These are phyloP conservation scores for Irpex lacteus DNA, from an alignment of 1,284 basidiomycete species.

Conservation along the genomic window DNA sequence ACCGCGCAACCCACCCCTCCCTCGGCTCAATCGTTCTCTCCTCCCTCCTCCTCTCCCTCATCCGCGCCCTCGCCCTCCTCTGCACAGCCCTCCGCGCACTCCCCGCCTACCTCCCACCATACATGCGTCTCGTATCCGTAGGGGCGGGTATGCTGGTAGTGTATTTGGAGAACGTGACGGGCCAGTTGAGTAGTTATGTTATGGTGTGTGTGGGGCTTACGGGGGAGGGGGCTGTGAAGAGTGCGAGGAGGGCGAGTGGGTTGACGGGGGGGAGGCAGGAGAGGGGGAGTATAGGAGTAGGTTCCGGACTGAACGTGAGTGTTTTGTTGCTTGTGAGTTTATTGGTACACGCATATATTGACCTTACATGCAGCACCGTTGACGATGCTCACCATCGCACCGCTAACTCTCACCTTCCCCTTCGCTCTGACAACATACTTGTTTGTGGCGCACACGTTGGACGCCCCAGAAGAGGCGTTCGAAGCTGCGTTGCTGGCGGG, in stretches of 20 bases:
- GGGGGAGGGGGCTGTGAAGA: slow-evolving; percentile 80
- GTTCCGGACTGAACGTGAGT: slow-evolving; percentile 58
- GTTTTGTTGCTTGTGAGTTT: not conserved
- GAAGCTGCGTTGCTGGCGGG: slow-evolving; percentile 77
- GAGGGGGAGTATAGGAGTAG: slow-evolving; percentile 39
- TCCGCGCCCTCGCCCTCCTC: slow-evolving; percentile 54
- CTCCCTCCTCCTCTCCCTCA: slow-evolving; percentile 70
- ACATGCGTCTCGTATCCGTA: slow-evolving; percentile 38
- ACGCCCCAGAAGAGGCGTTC: slow-evolving; percentile 75
- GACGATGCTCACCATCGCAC: slow-evolving; percentile 76
- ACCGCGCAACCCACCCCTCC: slow-evolving; percentile 78
- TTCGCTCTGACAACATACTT: slow-evolving; percentile 83
- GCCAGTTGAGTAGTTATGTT: slow-evolving; percentile 79
- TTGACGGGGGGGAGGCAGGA: slow-evolving; percentile 47
- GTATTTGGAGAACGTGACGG: slow-evolving; percentile 61
- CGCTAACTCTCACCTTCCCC: slow-evolving; percentile 76
- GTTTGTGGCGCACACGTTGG: slow-evolving; percentile 82
- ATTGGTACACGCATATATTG: not conserved
- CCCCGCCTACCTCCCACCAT: slow-evolving; percentile 53
- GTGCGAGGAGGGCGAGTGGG: slow-evolving; percentile 66
- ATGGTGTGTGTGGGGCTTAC: slow-evolving; percentile 86
- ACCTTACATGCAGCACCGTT: slow-evolving; percentile 48
- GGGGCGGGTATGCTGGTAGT: slow-evolving; percentile 44
- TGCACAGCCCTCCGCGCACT: slow-evolving; percentile 50
- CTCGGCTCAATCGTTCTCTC: slow-evolving; percentile 79